Base-by-base conservation (phyloP, 1,284 basidiomycete genomes). In the Heterobasidion irregulare region DNA sequence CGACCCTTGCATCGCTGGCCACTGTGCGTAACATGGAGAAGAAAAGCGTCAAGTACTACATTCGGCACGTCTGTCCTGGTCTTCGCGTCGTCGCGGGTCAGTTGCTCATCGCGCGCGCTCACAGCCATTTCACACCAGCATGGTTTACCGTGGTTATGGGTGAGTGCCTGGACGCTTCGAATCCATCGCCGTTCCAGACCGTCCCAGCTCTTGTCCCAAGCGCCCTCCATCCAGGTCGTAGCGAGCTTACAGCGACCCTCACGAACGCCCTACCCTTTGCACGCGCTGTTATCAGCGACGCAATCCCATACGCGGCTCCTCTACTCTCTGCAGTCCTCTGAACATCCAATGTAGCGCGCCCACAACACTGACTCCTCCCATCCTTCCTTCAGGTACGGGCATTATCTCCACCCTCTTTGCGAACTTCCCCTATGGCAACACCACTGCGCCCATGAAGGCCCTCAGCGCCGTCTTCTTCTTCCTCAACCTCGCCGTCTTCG, bases 401-500 rank as follows among this genome's bases (percentile, higher is more conserved):
- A 70, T 76, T 16, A 72, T 84, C 15, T 76, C 79, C 61, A 71
- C 73, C 26, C 70, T 84, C 47, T 77, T 83, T 61, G 68, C 74
- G 50, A 69, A 63, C n/a, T 83, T 82, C 63, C 82, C 83, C 2
- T 83, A 81, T 59, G 78, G 72, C 1, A 63, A 64, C 53, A 64
- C 68, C 43, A 71, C 73, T 8, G 58, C 59, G 7, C 61, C 68
- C 15, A 72, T 82, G 70, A 72, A 71, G 54, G 61, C 69, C 34
- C 60, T 79, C 52, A 50, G 34, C 10, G 74, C 77, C 35, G 69
- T 77, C 38, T 74, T 91, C 62, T 87, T 90, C 65, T 78, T 83
- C 59, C 70, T 91, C 56, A 86, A 91, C 64, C 66, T 89, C 19
- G 59, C 73, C 8, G 68, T 91, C 10, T 90, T 90, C 64, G 54